Conservation (phyloP, 1,139 yeast genomes). For the Hansenula sp. region DNA sequence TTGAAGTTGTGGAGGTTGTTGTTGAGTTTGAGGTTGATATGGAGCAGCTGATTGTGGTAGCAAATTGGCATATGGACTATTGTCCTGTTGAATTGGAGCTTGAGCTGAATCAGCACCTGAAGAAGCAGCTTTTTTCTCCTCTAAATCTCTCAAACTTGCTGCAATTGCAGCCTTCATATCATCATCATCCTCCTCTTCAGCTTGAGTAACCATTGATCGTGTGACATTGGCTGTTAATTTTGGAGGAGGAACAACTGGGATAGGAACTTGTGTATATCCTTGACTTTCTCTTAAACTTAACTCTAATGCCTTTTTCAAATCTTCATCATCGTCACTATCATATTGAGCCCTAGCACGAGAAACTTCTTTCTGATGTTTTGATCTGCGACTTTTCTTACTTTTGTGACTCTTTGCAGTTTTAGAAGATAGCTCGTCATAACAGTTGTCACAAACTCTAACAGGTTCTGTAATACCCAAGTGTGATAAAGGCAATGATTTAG, state of each 20-base stretch:
- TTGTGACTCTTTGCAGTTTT: constrained; percentile 25
- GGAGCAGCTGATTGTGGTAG: constrained; percentile 16
- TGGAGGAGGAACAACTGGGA: constrained; percentile 8
- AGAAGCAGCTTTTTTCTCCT: constrained; percentile 31
- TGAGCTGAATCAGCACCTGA: too few relatives aligned
- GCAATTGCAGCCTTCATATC: constrained; percentile 93
- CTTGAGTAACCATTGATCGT: not conserved
- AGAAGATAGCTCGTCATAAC: constrained; percentile 53
- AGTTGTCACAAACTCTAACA: constrained; percentile 91
- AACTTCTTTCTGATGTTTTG: constrained; percentile 19
- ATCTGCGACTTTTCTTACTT: constrained; percentile 19
- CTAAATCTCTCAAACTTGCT: constrained; percentile 79
- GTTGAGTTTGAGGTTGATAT: constrained; percentile 9
- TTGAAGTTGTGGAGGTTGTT: constrained; percentile 9
- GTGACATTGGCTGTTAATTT: not conserved
- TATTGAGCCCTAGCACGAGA: constrained; percentile 22
- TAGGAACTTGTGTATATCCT: constrained; percentile 20
- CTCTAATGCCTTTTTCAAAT: constrained; percentile 72
- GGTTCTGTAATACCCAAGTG: constrained; percentile 83
- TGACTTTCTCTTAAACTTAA: constrained; percentile 62
- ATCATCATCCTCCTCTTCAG: constrained; percentile 71
- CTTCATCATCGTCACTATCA: constrained; percentile 59
- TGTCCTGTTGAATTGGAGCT: constrained; percentile 14
- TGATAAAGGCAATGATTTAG: constrained; percentile 65
- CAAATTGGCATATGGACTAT: constrained; percentile 18